Evolutionary conservation across 305 asterid genomes (phyloP).

Genomic region (Fraxinus platypoda): DNA sequence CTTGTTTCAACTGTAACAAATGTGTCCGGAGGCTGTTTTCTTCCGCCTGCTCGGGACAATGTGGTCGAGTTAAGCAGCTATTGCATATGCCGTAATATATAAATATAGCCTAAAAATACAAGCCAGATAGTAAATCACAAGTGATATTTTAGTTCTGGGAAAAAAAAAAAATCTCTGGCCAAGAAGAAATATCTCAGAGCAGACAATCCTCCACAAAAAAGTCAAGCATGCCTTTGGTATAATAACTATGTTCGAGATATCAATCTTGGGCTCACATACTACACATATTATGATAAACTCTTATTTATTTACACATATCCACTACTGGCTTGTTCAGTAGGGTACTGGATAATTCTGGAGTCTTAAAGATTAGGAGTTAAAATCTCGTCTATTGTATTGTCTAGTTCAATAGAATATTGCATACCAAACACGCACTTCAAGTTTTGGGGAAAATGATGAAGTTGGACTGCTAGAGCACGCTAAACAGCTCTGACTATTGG

Average conservation of each 20-base stretch:
- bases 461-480: not conserved
- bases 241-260: not conserved
- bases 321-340: not conserved
- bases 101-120: not conserved
- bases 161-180: not conserved
- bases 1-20: conserved; percentile 61
- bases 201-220: not conserved
- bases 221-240: not conserved
- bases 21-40: conserved; percentile 77
- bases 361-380: not conserved
- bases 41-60: conserved; percentile 52
- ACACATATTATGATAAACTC: not conserved
- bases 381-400: not conserved
- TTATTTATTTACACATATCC: not conserved
- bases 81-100: not conserved
- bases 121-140: not conserved
- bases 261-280: not conserved
- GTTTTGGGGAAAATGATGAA: not conserved
- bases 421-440: not conserved
- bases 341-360: not conserved
- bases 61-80: conserved; percentile 7
- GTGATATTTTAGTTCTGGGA: not conserved
- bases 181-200: not conserved
- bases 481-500: not conserved
- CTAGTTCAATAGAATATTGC: not conserved